Percentiles rank a stretch among this genome's conserved stretches.
Evolutionary conservation across 1,139 yeast species (phyloP).

Genomic region (Pichia sp.): DNA sequence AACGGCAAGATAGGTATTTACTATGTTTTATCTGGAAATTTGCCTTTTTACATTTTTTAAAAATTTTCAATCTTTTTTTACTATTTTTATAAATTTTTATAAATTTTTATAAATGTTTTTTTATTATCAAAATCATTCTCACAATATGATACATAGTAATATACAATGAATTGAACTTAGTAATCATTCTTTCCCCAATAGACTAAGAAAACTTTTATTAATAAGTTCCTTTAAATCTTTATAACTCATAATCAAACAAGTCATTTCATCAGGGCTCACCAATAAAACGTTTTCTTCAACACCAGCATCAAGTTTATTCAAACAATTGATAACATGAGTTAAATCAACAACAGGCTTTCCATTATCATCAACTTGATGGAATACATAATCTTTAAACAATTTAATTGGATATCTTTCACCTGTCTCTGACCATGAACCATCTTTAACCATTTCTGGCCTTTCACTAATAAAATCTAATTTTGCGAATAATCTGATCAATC

Average conservation of each 20-base stretch:
- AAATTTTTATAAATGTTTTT: neutral
- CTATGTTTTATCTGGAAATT: too few species aligned
- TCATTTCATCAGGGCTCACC: constrained; percentile 77
- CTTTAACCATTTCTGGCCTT: constrained; percentile 59
- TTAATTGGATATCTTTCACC: constrained; percentile 73
- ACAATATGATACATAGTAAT: constrained; percentile 1
- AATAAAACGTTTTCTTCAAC: constrained; percentile 75
- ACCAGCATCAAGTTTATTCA: constrained; percentile 92
- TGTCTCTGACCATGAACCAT: constrained; percentile 62
- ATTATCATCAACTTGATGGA: constrained; percentile 72
- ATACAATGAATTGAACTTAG: neutral
- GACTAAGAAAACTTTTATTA: constrained; percentile 63
- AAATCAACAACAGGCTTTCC: constrained; percentile 79
- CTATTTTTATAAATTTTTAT: constrained; percentile 3
- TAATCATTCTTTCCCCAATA: constrained; percentile 24
- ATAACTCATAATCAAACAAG: constrained; percentile 73
- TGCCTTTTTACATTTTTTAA: too few species aligned
- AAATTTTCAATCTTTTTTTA: constrained; percentile 4
- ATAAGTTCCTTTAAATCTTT: constrained; percentile 72
- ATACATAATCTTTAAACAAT: constrained; percentile 77
- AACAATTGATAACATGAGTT: constrained; percentile 68
- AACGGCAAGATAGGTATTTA: too few species aligned
- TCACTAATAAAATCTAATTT: constrained; percentile 77
- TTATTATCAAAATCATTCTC: neutral
- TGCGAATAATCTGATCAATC: constrained; percentile 74